Conservation (phyloP, 345 rosid genomes). For the Lagerstroemia speciosa region DNA sequence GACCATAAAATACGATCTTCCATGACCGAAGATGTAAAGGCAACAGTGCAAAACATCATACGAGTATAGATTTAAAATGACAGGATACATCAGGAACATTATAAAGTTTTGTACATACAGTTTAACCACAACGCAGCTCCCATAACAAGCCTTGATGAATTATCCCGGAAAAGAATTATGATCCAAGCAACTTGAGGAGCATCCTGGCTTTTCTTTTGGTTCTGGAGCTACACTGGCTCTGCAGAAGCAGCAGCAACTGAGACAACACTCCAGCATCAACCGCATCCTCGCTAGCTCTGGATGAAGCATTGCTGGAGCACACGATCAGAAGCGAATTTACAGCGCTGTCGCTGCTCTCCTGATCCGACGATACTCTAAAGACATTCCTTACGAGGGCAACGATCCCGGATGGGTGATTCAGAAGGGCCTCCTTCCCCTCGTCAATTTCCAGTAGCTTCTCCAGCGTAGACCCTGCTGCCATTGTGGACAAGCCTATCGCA, state of each 20-base stretch:
- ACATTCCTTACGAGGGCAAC: constrained; percentile 33
- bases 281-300: constrained; percentile 21
- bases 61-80: not conserved
- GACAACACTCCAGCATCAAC: constrained; percentile 12
- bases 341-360: constrained; percentile 50
- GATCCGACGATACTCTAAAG: constrained; percentile 45
- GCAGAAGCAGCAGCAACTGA: constrained; percentile 15
- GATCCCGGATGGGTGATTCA: constrained; percentile 26
- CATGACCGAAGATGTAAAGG: not conserved
- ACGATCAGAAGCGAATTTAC: constrained; percentile 28
- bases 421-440: constrained; percentile 26
- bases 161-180: not conserved
- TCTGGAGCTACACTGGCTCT: constrained; percentile 16
- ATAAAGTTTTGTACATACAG: not conserved
- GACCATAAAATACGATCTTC: not conserved
- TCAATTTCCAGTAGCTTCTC: constrained; percentile 30
- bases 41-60: not conserved
- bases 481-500: constrained; percentile 16
- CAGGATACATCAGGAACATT: not conserved
- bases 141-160: not conserved
- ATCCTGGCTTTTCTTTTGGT: constrained; percentile 17
- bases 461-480: constrained; percentile 24
- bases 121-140: not conserved
- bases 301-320: constrained; percentile 25
- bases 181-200: constrained; percentile 12